Base-by-base conservation (phyloP, 345 rosid genomes). In the Brassica nigra region DNA sequence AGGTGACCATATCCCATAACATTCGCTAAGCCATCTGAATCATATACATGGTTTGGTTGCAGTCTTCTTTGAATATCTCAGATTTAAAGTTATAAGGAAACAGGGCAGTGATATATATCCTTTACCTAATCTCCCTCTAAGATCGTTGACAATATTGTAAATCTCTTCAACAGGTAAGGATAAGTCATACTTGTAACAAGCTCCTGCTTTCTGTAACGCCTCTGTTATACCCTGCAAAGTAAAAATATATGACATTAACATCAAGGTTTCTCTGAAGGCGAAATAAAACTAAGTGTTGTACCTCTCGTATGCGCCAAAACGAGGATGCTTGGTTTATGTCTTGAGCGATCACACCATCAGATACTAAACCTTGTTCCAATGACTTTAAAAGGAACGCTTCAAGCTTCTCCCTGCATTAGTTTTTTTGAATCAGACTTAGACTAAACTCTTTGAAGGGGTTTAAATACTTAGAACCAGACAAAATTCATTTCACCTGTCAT, bases 271-370 rank as follows among this genome's bases (percentile, higher is more conserved):
- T 55, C 66, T 16, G 8, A 31, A 16, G 29, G 20, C 15, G 11
- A 52, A 4, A 14, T 42, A 42, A 8, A 9, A 37, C 7, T 10
- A 55, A 62, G 37, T 49, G 33, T 64, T 18, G 30, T 69, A 93
- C 98, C 98, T 93, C 99, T 58, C 96, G 91, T 80, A 95, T 88
- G 54, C 76, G 91, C 99, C 99, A 95, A 85, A 95, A 85, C 11
- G 98, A 91, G 33, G 91, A 90, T 61, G 92, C 91, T 71, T 95
- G 98, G 86, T 91, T 90, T 30, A 88, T 88, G 84, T 95, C 98
- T 88, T 93, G 99, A 57, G 99, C 97, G 74, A 95, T 83, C 67
- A 88, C 91, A 42, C 99, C 98, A 84, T 95, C 97, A 80, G 95
- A 89, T 83, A 93, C 86, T 83, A 93, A 85, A 76, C 93, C 95